Conservation (phyloP, 768 basidiomycete species). For the Lactarius psammicola region DNA sequence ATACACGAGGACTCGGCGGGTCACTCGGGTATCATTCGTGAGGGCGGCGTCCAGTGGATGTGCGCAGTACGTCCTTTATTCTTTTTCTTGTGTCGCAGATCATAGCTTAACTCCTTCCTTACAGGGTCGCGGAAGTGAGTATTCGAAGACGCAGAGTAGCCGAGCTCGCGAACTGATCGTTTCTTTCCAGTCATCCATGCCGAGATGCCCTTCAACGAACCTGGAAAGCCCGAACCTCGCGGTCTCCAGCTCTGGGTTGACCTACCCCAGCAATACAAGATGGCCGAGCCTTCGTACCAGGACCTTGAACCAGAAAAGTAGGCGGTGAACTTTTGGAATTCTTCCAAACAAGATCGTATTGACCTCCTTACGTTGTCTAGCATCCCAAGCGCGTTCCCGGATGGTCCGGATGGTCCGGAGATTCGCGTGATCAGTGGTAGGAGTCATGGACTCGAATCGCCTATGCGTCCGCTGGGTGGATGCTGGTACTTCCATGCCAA, state of each 20-base stretch:
- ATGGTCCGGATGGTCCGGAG: conserved; percentile 62
- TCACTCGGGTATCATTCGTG: conserved; percentile 68
- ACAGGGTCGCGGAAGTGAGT: conserved; percentile 57
- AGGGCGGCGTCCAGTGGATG: conserved; percentile 97
- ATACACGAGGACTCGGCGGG: conserved; percentile 92
- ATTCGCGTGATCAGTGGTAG: conserved; percentile 89
- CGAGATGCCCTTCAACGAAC: conserved; percentile 82
- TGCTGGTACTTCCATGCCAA: conserved; percentile 90
- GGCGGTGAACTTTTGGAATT: conserved; percentile 19
- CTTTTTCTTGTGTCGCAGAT: background rate
- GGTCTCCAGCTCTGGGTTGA: conserved; percentile 91
- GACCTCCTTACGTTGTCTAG: conserved; percentile 35
- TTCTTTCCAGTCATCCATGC: conserved; percentile 59
- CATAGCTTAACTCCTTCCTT: conserved; percentile 11
- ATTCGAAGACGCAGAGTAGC: background rate
- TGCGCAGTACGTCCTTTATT: conserved; percentile 53
- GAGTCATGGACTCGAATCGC: conserved; percentile 82
- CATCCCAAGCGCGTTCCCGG: conserved; percentile 71
- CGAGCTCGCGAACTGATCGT: background rate
- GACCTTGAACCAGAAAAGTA: conserved; percentile 68
- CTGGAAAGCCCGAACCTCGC: conserved; percentile 64
- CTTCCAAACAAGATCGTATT: background rate
- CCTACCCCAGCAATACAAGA: conserved; percentile 78
- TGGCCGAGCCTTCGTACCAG: conserved; percentile 84
- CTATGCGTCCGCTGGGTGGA: conserved; percentile 87